These are phyloP conservation scores for Fusarium sp. DNA, from an alignment of 2,329 filamentous ascomycete species.

Conservation along the genomic window DNA sequence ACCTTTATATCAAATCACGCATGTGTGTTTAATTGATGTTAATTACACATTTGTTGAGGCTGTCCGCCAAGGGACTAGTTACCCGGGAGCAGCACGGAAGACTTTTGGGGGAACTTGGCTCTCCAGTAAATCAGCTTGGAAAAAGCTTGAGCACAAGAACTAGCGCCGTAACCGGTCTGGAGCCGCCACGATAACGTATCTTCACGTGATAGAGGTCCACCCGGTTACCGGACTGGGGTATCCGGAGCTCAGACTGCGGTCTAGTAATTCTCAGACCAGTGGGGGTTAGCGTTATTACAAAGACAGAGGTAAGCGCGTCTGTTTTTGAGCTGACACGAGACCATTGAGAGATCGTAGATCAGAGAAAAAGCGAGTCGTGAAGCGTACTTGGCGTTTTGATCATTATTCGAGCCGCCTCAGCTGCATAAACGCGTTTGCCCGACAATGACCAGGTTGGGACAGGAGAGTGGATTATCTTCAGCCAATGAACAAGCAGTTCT, in stretches of 20 bases:
- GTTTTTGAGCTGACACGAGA: background rate
- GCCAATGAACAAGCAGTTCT: rapidly evolving
- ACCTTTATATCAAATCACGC: background rate
- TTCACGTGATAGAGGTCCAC: background rate
- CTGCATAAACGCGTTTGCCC: background rate
- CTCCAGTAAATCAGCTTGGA: background rate
- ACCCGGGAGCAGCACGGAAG: background rate
- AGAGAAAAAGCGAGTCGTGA: background rate
- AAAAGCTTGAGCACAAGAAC: background rate
- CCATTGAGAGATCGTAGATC: background rate
- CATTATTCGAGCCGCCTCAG: background rate
- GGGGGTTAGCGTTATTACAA: background rate
- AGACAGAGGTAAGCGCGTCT: background rate
- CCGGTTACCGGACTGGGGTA: background rate
- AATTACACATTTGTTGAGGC: background rate
- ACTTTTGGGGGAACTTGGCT: background rate
- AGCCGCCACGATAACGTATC: background rate
- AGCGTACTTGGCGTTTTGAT: background rate
- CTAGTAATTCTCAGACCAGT: background rate
- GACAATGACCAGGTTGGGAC: background rate
- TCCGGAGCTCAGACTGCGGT: no score
- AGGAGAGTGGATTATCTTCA: background rate
- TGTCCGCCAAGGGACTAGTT: background rate
- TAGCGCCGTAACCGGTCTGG: background rate
- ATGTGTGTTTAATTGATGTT: background rate